These are phyloP conservation scores for Xylaria curta DNA, from an alignment of 495 filamentous ascomycete genomes.

Conservation along the genomic window DNA sequence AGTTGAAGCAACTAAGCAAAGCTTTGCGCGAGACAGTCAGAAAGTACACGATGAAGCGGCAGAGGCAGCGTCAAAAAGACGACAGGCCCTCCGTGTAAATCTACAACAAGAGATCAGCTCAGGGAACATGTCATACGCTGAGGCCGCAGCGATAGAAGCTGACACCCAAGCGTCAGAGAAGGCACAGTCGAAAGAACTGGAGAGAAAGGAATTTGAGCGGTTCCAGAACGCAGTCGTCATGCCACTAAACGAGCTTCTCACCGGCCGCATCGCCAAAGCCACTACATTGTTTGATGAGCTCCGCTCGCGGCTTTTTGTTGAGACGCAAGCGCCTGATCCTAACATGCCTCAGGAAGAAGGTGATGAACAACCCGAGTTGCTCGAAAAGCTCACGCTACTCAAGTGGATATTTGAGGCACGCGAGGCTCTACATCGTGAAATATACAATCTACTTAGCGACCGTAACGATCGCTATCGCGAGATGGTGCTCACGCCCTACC, in stretches of 20 bases:
- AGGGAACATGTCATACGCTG: slow-evolving; percentile 77
- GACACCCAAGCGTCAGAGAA: slow-evolving; percentile 71
- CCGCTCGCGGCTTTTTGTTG: slow-evolving; percentile 71
- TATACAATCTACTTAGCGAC: slow-evolving; percentile 82
- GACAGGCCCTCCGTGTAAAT: slow-evolving; percentile 57
- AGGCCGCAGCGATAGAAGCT: slow-evolving; percentile 74
- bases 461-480: slow-evolving; percentile 85
- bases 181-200: slow-evolving; percentile 63
- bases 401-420: slow-evolving; percentile 98
- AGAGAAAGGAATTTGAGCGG: slow-evolving; percentile 74
- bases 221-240: slow-evolving; percentile 79
- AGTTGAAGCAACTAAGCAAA: slow-evolving; percentile 69
- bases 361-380: slow-evolving; percentile 90
- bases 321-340: slow-evolving; percentile 72
- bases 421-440: slow-evolving; percentile 80
- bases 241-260: slow-evolving; percentile 77
- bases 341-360: slow-evolving; percentile 91
- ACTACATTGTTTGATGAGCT: slow-evolving; percentile 74
- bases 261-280: slow-evolving; percentile 64
- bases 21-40: slow-evolving; percentile 55
- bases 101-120: slow-evolving; percentile 76
- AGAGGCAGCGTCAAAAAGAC: slow-evolving; percentile 50
- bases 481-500: slow-evolving; percentile 81
- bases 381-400: slow-evolving; percentile 90
- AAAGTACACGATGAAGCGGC: slow-evolving; percentile 52